Percentiles rank a stretch among this genome's conserved stretches.
Conservation (phyloP, 1,284 basidiomycete genomes). For the Marasmius tenuissimus region DNA sequence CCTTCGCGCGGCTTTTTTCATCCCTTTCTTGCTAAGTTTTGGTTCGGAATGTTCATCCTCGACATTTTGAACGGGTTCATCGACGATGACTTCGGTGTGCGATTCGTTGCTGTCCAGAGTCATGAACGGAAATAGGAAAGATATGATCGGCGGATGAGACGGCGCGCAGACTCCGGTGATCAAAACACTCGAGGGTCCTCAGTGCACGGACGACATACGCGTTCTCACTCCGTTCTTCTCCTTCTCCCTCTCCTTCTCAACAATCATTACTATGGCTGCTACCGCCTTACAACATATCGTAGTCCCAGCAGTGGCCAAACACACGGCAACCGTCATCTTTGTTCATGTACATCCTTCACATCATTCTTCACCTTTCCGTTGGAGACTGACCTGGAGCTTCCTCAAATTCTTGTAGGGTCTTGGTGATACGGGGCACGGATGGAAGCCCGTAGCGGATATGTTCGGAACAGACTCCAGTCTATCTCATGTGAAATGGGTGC, state of each 20-base stretch:
- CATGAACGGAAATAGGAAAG: neutral
- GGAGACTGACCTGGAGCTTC: neutral
- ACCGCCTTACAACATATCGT: constrained; percentile 47
- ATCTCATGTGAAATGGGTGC: constrained; percentile 80
- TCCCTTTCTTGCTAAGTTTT: constrained; percentile 73
- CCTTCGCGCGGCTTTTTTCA: constrained; percentile 74
- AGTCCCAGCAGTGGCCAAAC: constrained; percentile 56
- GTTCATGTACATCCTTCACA: constrained; percentile 64
- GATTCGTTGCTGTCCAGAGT: neutral
- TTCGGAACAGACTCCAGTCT: constrained; percentile 48
- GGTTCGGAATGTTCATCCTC: constrained; percentile 1
- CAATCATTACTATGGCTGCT: constrained; percentile 29
- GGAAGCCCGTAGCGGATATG: constrained; percentile 76
- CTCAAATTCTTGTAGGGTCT: constrained; percentile 50
- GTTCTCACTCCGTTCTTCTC: neutral
- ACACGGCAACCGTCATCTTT: constrained; percentile 88
- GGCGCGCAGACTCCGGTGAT: neutral
- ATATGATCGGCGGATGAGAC: neutral
- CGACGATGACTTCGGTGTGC: constrained; percentile 21
- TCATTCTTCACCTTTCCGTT: neutral
- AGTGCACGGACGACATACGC: neutral
- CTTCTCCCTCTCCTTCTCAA: neutral
- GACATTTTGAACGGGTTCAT: neutral
- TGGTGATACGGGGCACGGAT: constrained; percentile 75
- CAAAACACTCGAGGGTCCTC: too few relatives aligned